Evolutionary conservation across 2,329 filamentous ascomycete species (phyloP), one percentile per base, ranked within the genome.

Genomic region (Harringtonia lauricola): DNA sequence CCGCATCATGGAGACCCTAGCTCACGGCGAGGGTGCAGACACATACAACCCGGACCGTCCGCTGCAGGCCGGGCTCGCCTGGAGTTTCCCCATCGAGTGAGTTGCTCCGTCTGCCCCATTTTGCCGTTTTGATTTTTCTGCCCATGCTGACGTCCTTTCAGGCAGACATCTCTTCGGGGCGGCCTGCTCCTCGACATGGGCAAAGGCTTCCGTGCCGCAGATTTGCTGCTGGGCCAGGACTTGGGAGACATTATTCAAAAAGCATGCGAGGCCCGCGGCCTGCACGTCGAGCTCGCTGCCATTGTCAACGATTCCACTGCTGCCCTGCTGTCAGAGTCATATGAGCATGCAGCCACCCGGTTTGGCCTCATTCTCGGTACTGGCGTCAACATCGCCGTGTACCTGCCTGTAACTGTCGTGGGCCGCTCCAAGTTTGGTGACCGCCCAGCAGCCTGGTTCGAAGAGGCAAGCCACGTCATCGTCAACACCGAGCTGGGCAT

Each of bases 71-170:
- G 78, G 78, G 1, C 58, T 83, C 48, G 75, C 79, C 7, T 83
- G 79, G 78, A 83, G 79, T 46, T 84, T 84, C 52, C 79, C 79
- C 22, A 76, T 83, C 36, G 74, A 83, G 78, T 81, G 65, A 56
- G 75, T 66, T 26, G 24, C 7, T 8, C 14, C 19, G 6, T 10
- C 14, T 14, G 26, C 30, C 40, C 48, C 22, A 21, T 37, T 39
- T 26, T 7, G 28, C 40, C 13, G 14, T 2, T 22, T 12, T 30
- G 15, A 8, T 15, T 21, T 36, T 36, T 19, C 3, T 22, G 21
- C 14, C 2, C 24, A 31, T 34, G 13, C 33, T 43, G 33, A 37
- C 24, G n/a, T 9, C 18, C n/a, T 54, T 40, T n/a, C 42, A 81
- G 77, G 50, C 79, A 83, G 72, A 79, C 75, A 13, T 80, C 78